phyloP scores from a whole-genome alignment of 1,284 basidiomycete genomes.

The Trichosporon ovoides region DNA sequence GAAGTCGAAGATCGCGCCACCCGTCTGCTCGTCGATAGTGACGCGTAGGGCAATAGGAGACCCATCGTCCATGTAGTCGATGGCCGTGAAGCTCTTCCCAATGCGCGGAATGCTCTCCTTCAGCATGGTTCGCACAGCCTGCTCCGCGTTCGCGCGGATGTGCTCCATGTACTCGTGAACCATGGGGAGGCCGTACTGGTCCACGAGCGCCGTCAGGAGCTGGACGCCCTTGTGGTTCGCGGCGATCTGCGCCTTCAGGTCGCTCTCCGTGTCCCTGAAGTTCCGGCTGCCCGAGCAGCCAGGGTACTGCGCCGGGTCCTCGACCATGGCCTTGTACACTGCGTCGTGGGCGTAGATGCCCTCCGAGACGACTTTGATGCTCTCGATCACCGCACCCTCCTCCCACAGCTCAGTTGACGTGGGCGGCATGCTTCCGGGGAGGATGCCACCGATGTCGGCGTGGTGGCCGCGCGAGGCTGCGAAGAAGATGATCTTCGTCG shows the following conservation, averaged over 20 bases:
- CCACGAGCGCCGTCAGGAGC: constrained; percentile 66
- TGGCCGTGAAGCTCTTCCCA: constrained; percentile 53
- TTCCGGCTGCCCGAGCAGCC: constrained; percentile 65
- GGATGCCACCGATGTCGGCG: constrained; percentile 43
- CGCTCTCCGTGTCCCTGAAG: constrained; percentile 84
- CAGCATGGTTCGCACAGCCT: constrained; percentile 71
- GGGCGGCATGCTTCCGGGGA: constrained; percentile 77
- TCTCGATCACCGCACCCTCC: constrained; percentile 66
- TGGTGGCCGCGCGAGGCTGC: constrained; percentile 36
- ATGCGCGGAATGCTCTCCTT: constrained; percentile 55
- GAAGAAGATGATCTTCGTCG: constrained; percentile 40
- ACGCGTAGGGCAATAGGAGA: constrained; percentile 77
- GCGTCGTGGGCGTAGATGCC: constrained; percentile 75
- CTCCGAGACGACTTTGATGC: constrained; percentile 84
- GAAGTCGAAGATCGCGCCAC: constrained; percentile 86
- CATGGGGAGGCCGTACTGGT: constrained; percentile 76
- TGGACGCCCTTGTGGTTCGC: constrained; percentile 92
- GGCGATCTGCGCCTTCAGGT: constrained; percentile 92
- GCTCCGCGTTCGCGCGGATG: constrained; percentile 78
- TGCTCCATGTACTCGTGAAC: constrained; percentile 91
- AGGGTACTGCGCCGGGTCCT: constrained; percentile 76
- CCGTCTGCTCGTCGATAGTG: constrained; percentile 68
- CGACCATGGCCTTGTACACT: constrained; percentile 61
- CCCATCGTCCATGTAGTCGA: constrained; percentile 63
- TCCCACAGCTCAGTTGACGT: constrained; percentile 84